Conservation (phyloP, 306 rosid genomes). For the Cicer arietinum region DNA sequence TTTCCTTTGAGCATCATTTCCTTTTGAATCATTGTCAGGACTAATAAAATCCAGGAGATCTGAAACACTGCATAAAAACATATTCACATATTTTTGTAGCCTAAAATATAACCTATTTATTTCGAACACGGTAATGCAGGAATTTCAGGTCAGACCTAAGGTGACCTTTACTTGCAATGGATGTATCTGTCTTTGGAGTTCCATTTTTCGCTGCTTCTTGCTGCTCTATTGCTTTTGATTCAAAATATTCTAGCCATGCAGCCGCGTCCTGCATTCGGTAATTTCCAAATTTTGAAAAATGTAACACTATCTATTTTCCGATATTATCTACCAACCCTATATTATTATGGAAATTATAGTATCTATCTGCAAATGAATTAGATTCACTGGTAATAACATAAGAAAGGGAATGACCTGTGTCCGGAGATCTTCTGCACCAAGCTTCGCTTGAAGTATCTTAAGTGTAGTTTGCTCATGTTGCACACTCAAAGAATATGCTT, state of each 20-base stretch:
- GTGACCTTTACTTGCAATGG: slow-evolving; percentile 98
- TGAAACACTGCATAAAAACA: slow-evolving; percentile 76
- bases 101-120: slow-evolving; percentile 36
- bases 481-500: slow-evolving; percentile 92
- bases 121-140: slow-evolving; percentile 61
- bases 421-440: slow-evolving; percentile 93
- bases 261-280: slow-evolving; percentile 79
- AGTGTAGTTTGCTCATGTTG: slow-evolving; percentile 98
- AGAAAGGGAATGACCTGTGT: slow-evolving; percentile 69
- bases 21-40: slow-evolving; percentile 77
- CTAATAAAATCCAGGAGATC: slow-evolving; percentile 96
- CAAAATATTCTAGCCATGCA: slow-evolving; percentile 97
- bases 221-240: slow-evolving; percentile 93
- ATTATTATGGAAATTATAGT: not conserved
- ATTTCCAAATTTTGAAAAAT: not conserved
- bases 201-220: slow-evolving; percentile 96
- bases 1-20: slow-evolving; percentile 75
- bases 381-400: slow-evolving; percentile 2
- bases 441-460: slow-evolving; percentile 85
- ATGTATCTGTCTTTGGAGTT: slow-evolving; percentile 87
- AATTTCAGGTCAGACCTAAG: slow-evolving; percentile 94
- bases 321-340: not conserved
- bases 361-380: slow-evolving; percentile 1
- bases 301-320: not conserved
- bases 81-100: slow-evolving; percentile 46